Evolutionary conservation across 257 asterid genomes (phyloP).

Genomic region (Catharanthus roseus): DNA sequence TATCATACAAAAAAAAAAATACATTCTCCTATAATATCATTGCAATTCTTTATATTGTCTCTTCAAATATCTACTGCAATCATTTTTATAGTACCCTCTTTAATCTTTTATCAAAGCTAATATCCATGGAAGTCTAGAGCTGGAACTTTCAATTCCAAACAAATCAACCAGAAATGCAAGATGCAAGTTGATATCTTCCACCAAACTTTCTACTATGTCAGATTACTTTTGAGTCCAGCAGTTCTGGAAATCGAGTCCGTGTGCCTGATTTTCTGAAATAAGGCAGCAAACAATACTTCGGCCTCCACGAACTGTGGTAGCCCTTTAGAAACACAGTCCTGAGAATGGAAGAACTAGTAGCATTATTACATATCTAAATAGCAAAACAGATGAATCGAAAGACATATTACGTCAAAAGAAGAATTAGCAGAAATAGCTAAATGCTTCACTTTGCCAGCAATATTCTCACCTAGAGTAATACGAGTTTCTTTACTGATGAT

Average conservation of each 20-base stretch:
- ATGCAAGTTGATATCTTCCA: background rate
- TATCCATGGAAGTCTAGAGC: background rate
- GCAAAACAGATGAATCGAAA: background rate
- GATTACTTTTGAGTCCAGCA: background rate
- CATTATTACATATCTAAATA: background rate
- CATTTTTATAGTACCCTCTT: too few species aligned
- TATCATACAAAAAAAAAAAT: background rate
- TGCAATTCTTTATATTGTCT: background rate
- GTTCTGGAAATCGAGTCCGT: background rate
- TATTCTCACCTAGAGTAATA: background rate
- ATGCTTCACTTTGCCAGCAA: background rate
- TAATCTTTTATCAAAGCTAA: background rate
- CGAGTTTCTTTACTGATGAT: background rate
- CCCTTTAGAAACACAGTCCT: background rate
- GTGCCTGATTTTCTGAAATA: background rate
- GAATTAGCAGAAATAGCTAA: background rate
- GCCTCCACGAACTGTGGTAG: background rate
- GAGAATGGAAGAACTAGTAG: background rate
- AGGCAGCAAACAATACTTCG: background rate
- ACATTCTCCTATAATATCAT: background rate
- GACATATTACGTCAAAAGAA: background rate
- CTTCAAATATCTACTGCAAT: background rate
- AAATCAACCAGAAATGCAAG: constrained; percentile 11
- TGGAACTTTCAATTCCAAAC: background rate
- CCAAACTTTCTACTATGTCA: background rate